Conservation (phyloP, 371 early-diverging fungal species). For the Syncephalastrum contaminatum region DNA sequence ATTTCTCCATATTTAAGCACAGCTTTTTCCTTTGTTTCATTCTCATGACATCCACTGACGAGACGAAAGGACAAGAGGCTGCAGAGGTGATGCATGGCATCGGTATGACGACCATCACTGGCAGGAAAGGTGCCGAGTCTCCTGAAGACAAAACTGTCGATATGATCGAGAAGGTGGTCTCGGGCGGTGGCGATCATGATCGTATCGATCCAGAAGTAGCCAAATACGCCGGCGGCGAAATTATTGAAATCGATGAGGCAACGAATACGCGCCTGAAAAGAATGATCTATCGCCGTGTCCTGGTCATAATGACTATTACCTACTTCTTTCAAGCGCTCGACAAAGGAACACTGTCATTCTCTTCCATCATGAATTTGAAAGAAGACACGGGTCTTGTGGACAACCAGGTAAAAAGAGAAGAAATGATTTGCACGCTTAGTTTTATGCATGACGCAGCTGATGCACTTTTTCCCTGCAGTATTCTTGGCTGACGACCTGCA, state of each 20-base stretch:
- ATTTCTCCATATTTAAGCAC: too few relatives aligned
- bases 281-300: slow-evolving; percentile 16
- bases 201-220: slow-evolving; percentile 30
- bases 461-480: slow-evolving; percentile 9
- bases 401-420: slow-evolving; percentile 16
- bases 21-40: too few relatives aligned
- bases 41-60: too few relatives aligned
- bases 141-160: background rate
- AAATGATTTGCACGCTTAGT: too few relatives aligned
- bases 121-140: too few relatives aligned
- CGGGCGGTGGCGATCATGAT: slow-evolving; percentile 10
- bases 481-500: slow-evolving; percentile 27
- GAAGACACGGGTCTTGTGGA: slow-evolving; percentile 16
- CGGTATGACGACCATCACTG: too few relatives aligned
- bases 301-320: slow-evolving; percentile 17
- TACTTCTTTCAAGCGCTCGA: slow-evolving; percentile 28
- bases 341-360: slow-evolving; percentile 24
- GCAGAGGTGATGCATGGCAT: too few relatives aligned
- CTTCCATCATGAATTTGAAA: slow-evolving; percentile 24
- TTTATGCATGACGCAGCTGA: background rate
- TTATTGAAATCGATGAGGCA: slow-evolving; percentile 20
- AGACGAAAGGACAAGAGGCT: too few relatives aligned
- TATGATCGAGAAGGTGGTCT: slow-evolving; percentile 8
- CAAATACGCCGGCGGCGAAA: slow-evolving; percentile 17
- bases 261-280: slow-evolving; percentile 19